Evolutionary conservation across 257 asterid genomes (phyloP).

Genomic region (Verbena officinalis): DNA sequence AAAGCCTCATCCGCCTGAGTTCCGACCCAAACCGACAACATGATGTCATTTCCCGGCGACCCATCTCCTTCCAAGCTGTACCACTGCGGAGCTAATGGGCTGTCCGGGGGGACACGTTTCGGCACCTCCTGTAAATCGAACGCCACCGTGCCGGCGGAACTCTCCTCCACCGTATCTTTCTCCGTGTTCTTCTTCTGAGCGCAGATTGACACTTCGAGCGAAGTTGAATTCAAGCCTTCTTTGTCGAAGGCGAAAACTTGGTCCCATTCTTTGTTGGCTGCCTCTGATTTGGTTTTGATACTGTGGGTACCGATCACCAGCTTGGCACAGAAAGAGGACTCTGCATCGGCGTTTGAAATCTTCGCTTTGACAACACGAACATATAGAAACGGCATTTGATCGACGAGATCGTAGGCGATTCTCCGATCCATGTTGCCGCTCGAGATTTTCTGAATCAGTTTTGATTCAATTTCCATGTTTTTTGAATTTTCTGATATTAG

Average conservation of each 20-base stretch:
- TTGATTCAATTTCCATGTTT: slow-evolving; percentile 47
- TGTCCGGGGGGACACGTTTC: slow-evolving; percentile 84
- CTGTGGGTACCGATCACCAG: slow-evolving; percentile 85
- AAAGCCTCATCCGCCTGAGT: slow-evolving; percentile 92
- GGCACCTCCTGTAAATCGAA: slow-evolving; percentile 91
- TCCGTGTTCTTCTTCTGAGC: slow-evolving; percentile 51
- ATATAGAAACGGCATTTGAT: slow-evolving; percentile 79
- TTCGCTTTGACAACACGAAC: slow-evolving; percentile 81
- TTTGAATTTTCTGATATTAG: slow-evolving; percentile 29
- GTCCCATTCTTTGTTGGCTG: slow-evolving; percentile 63
- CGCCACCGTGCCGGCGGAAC: slow-evolving; percentile 63
- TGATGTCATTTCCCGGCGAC: slow-evolving; percentile 69
- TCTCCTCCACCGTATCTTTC: slow-evolving; percentile 37
- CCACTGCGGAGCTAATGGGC: slow-evolving; percentile 95
- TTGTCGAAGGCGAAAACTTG: slow-evolving; percentile 91
- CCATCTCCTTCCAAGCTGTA: slow-evolving; percentile 70
- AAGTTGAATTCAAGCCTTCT: slow-evolving; percentile 72
- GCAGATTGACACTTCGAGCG: slow-evolving; percentile 64
- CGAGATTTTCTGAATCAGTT: slow-evolving; percentile 50
- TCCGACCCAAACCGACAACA: slow-evolving; percentile 91
- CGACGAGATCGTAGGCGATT: slow-evolving; percentile 77
- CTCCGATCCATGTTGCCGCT: slow-evolving; percentile 47
- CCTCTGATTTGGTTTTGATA: slow-evolving; percentile 53
- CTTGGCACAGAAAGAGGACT: slow-evolving; percentile 52
- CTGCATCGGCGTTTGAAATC: slow-evolving; percentile 48